Evolutionary conservation across 129 eudicot genomes (phyloP).

Genomic region (Centaurea solstitialis): DNA sequence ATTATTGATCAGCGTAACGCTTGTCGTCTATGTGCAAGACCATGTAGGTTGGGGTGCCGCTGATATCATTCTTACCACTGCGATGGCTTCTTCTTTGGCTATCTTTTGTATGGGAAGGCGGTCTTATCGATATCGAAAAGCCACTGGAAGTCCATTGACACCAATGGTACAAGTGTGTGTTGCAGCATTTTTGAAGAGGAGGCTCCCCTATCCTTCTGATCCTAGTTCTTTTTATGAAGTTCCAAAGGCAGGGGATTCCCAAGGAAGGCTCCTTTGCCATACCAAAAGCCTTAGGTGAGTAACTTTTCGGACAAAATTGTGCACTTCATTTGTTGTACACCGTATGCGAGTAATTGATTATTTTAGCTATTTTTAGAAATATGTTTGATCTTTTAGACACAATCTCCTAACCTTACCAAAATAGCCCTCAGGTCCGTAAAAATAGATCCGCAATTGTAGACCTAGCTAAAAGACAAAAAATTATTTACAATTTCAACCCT

Average conservation of each 20-base stretch:
- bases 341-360: no score
- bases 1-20: slow-evolving; percentile 62
- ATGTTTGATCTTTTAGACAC: no score
- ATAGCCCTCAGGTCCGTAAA: no score
- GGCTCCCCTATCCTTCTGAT: slow-evolving; percentile 54
- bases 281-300: slow-evolving; percentile 64
- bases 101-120: slow-evolving; percentile 61
- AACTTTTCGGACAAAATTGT: background rate
- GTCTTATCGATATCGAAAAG: slow-evolving; percentile 55
- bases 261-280: slow-evolving; percentile 56
- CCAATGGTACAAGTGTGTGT: slow-evolving; percentile 73
- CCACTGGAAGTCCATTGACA: slow-evolving; percentile 58
- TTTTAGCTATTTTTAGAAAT: no score
- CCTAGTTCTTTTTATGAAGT: slow-evolving; percentile 50
- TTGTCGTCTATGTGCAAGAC: slow-evolving; percentile 74
- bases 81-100: slow-evolving; percentile 50
- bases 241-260: slow-evolving; percentile 39
- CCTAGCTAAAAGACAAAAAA: no score
- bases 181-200: slow-evolving; percentile 65
- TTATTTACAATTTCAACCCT: no score
- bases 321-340: background rate
- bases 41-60: slow-evolving; percentile 73
- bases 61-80: slow-evolving; percentile 50
- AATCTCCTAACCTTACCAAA: no score
- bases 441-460: no score